These are phyloP conservation scores for Sporothrix schenckii DNA, from an alignment of 2,329 filamentous ascomycete species.

Conservation along the genomic window DNA sequence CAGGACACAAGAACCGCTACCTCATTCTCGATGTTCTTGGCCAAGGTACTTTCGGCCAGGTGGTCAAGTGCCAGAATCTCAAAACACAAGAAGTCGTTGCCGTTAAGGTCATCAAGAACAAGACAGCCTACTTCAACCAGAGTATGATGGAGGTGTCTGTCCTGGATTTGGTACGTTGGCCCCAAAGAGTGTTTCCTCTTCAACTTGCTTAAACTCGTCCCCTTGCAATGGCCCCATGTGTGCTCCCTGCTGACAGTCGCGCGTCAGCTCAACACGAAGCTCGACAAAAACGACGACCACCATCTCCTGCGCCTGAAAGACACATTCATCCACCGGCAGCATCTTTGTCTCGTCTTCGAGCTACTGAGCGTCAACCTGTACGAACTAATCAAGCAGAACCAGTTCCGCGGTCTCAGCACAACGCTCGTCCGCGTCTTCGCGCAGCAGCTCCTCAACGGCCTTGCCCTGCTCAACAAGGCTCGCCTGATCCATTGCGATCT, in stretches of 20 bases:
- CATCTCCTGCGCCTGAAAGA: conserved; percentile 93
- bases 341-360: conserved; percentile 95
- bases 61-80: conserved; percentile 97
- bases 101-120: conserved; percentile 98
- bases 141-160: conserved; percentile 99
- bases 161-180: conserved; percentile 73
- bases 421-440: conserved; percentile 97
- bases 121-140: conserved; percentile 98
- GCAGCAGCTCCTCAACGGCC: conserved; percentile 89
- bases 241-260: not conserved
- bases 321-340: conserved; percentile 96
- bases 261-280: conserved; percentile 85
- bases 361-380: conserved; percentile 96
- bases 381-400: conserved; percentile 98
- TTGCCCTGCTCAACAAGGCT: conserved; percentile 92
- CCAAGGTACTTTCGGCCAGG: conserved; percentile 96
- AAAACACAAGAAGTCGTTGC: conserved; percentile 98
- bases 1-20: conserved; percentile 97
- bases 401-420: conserved; percentile 95
- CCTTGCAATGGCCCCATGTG: not conserved
- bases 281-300: conserved; percentile 99
- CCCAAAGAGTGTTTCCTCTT: not conserved
- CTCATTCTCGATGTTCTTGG: conserved; percentile 95
- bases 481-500: conserved; percentile 96
- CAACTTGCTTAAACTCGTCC: too few relatives aligned